Base-by-base conservation (phyloP, 2,329 filamentous ascomycete species). In the Neonectria hederae region DNA sequence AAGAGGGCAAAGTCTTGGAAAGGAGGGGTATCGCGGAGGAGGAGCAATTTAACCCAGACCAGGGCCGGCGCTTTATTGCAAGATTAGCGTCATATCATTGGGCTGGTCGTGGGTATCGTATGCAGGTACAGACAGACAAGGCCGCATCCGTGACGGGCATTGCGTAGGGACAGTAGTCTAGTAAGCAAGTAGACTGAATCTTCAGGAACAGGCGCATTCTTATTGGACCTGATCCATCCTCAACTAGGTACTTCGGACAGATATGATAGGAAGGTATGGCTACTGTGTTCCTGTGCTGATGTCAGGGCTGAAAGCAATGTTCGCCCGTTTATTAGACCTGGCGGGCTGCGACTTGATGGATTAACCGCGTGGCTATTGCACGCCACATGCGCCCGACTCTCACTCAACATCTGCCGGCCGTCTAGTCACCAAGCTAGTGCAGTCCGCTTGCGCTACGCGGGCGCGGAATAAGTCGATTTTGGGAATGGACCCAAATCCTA, bases 41-140 rank as follows among this genome's bases (percentile, higher is more conserved):
- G 49, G 48, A 51, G 43, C 49, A 63, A 59, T 63, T 59, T 63
- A 58, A 63, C 46, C 42, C 43, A 58, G 48, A 58, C 55, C 53
- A 5, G 56, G 53, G 54, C 46, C 46, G 35, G 11, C 21, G 38
- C 48, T 54, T 56, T n/a, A 40, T 55, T 26, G 38, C 14, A 43
- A 11, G 35, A 28, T 54, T 54, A 22, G 52, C 22, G 52, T 22
- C 35, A 32, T 19, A 22, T 28, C 17, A 55, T 28, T 26, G 24
- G 38, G 42, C 17, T 11, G 26, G n/a, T 13, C n/a, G 24, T 22
- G 14, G 38, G 5, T 11, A 19, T 38, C 35, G 11, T 42, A 42
- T 32, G 22, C 24, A 48, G 45, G 22, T 17, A 46, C 38, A 28
- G 28, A 10, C 10, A 35, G 32, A 13, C 32, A 40, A 40, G 38